phyloP scores from a whole-genome alignment of 176 grass and related monocot genomes.

The Zizania latifolia region DNA sequence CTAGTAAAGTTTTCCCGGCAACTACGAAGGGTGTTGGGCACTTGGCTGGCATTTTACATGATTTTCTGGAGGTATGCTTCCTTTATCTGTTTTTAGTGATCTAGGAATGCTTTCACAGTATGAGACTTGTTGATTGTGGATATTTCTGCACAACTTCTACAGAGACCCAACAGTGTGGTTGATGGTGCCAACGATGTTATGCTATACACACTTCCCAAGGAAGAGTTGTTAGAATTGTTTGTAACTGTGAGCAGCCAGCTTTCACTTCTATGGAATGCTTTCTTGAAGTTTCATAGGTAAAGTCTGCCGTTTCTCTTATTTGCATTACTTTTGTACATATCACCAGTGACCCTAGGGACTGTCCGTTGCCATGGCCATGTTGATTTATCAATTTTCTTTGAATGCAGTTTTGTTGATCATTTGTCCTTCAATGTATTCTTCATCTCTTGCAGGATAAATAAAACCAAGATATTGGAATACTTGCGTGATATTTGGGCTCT shows the following conservation, averaged over 20 bases:
- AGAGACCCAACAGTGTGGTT: constrained; percentile 52
- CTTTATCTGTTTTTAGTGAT: constrained; percentile 4
- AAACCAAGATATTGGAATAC: constrained; percentile 80
- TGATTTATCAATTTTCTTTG: neutral
- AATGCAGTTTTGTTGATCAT: too few species aligned
- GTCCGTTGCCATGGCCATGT: neutral
- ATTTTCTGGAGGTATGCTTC: constrained; percentile 76
- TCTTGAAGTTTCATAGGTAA: constrained; percentile 96
- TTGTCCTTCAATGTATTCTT: constrained; percentile 20
- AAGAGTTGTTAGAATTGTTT: constrained; percentile 79
- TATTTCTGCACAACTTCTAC: constrained; percentile 28
- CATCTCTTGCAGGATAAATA: constrained; percentile 61
- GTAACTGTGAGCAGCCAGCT: constrained; percentile 75
- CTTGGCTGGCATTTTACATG: constrained; percentile 77
- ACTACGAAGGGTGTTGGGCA: constrained; percentile 78
- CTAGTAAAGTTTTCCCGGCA: constrained; percentile 48
- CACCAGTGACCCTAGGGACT: neutral
- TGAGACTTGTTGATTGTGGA: constrained; percentile 25
- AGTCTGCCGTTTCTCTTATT: constrained; percentile 9
- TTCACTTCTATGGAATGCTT: constrained; percentile 93
- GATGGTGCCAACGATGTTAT: constrained; percentile 69
- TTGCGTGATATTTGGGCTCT: constrained; percentile 66
- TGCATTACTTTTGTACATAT: constrained; percentile 18
- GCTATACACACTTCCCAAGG: constrained; percentile 71
- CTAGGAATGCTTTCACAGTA: neutral